These are phyloP conservation scores for Xylaria longipes DNA, from an alignment of 495 filamentous ascomycete species.

Conservation along the genomic window DNA sequence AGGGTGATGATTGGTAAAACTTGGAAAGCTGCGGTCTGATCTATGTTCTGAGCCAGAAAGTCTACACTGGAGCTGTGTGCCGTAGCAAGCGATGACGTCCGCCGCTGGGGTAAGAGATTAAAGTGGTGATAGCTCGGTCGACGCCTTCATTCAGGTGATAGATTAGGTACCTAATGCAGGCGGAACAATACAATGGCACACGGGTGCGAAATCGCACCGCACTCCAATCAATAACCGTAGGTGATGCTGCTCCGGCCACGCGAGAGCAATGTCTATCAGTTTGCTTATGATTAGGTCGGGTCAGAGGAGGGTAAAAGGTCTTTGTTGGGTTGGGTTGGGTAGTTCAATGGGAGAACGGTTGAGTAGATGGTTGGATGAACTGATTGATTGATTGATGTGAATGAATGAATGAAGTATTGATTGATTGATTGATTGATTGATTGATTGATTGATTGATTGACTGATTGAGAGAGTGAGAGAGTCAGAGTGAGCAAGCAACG, in stretches of 20 bases:
- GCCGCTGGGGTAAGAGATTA: slow-evolving; percentile 20
- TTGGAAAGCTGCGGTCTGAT: slow-evolving; percentile 15
- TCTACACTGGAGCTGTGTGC: slow-evolving; percentile 12
- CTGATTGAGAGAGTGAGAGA: neutral
- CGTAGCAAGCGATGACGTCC: slow-evolving; percentile 23
- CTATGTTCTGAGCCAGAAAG: slow-evolving; percentile 6
- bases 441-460: slow-evolving; percentile 8
- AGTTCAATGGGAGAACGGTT: neutral
- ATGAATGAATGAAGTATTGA: neutral
- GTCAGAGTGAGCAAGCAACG: neutral
- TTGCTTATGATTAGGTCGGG: slow-evolving; percentile 17
- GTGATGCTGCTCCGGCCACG: slow-evolving; percentile 14
- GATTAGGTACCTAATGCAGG: slow-evolving; percentile 18
- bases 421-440: neutral
- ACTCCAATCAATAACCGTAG: slow-evolving; percentile 20
- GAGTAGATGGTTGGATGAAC: neutral
- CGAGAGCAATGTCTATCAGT: slow-evolving; percentile 10
- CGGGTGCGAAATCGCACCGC: slow-evolving; percentile 7
- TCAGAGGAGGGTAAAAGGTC: neutral
- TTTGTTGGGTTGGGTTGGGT: neutral
- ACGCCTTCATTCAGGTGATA: slow-evolving; percentile 15
- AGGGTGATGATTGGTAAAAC: slow-evolving; percentile 17
- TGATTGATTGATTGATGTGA: slow-evolving; percentile 5
- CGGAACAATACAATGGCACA: slow-evolving; percentile 12
- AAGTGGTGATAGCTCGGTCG: slow-evolving; percentile 19